Evolutionary conservation across 2,329 filamentous ascomycete species (phyloP), one percentile per base, ranked within the genome.

Genomic region (Aureobasidium sp.): DNA sequence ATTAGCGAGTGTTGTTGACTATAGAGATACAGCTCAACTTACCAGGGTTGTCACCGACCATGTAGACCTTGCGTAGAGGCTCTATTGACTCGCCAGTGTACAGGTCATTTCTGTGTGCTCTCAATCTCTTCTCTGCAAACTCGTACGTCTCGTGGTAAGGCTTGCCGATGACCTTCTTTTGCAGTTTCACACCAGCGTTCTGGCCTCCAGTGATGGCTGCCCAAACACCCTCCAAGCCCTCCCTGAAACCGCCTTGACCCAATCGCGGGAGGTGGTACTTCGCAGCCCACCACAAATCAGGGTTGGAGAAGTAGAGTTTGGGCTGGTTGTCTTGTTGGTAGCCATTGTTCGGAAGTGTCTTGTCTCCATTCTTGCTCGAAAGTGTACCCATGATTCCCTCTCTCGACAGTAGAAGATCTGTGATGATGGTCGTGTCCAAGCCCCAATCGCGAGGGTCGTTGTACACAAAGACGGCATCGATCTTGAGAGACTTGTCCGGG

Each of bases 401-500:
- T 19, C 83, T 79, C 0, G 92, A 96, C 42, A 95, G 79, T 7
- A 97, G 77, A 11, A 96, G 76, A 73, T 99, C 94, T 58, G 88
- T 74, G 61, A 97, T 87, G 67, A 97, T 77, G 70, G 95, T 89
- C 2, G 85, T 84, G 72, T 97, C 93, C 10, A 96, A 81, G 0
- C 89, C 91, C 94, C 94, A 99, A 77, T 99, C 94, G 60, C 94
- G 84, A 3, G 94, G 92, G 73, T 97, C 94, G 72, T 96, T 95
- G 80, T 93, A 96, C 7, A 96, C 88, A 68, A 97, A 88, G 29
- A 97, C 84, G 29, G 92, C 91, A 69, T 95, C 90, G 66, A 99
- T 87, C 67, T 90, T 91, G 50, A 93, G 79, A 19, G 78, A 80
- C 15, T 77, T 75, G 0, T 73, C 73, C 2, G 73, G 78, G 62